Evolutionary conservation across 2,329 filamentous ascomycete species (phyloP).

Genomic region (Penicillium sclerotiorum): DNA sequence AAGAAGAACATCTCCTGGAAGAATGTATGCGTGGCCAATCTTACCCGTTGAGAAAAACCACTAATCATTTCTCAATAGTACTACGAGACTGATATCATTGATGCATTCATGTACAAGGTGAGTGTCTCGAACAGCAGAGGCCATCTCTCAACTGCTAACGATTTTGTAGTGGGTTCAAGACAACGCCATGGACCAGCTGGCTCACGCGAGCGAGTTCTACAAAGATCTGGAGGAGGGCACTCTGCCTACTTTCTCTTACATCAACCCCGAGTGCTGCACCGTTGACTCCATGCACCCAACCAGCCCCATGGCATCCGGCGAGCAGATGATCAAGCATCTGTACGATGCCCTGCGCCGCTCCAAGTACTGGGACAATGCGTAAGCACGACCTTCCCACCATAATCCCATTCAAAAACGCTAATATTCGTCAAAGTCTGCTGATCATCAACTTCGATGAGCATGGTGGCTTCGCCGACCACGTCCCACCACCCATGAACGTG

Average conservation of each 20-base stretch:
- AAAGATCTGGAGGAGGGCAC: slow-evolving; percentile 63
- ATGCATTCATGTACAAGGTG: slow-evolving; percentile 40
- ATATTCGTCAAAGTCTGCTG: slow-evolving; percentile 30
- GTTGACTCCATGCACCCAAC: slow-evolving; percentile 45
- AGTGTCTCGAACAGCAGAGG: background rate
- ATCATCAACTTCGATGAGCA: slow-evolving; percentile 48
- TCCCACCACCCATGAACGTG: slow-evolving; percentile 40
- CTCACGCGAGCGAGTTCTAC: slow-evolving; percentile 56
- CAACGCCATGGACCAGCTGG: slow-evolving; percentile 37
- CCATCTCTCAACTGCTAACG: background rate
- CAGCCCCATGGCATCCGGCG: slow-evolving; percentile 42
- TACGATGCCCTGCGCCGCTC: slow-evolving; percentile 47
- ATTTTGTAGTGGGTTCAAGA: slow-evolving; percentile 39
- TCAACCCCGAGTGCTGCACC: slow-evolving; percentile 46
- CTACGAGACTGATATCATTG: slow-evolving; percentile 42
- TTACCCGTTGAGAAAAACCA: too few species aligned
- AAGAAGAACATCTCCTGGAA: slow-evolving; percentile 43
- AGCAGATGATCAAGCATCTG: slow-evolving; percentile 45
- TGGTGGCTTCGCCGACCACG: slow-evolving; percentile 46
- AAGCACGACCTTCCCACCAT: slow-evolving; percentile 2
- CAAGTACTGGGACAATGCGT: slow-evolving; percentile 43
- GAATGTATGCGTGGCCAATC: slow-evolving; percentile 37
- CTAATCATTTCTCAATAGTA: slow-evolving; percentile 27
- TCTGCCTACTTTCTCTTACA: slow-evolving; percentile 68
- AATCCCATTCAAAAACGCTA: background rate